A percentile compares a stretch with the other conserved stretches of the same genome.
phyloP scores from a whole-genome alignment of 345 rosid genomes.

The Alliaria petiolata region DNA sequence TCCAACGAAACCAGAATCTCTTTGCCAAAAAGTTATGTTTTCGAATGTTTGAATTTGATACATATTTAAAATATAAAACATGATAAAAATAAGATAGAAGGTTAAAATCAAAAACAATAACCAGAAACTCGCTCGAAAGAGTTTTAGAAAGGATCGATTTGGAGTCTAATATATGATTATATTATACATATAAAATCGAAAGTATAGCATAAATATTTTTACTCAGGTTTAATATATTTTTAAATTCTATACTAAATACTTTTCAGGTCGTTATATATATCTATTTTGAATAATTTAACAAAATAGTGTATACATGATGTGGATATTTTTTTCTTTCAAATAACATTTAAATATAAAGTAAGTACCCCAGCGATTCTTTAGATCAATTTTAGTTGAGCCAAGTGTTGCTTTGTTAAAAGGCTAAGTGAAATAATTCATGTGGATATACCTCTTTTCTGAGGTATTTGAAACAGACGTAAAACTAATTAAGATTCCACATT shows the following conservation, averaged over 20 bases:
- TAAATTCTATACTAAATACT: not conserved
- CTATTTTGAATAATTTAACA: not conserved
- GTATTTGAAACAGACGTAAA: conserved; percentile 17
- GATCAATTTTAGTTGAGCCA: conserved; percentile 17
- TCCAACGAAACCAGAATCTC: too few relatives aligned
- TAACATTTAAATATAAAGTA: not conserved
- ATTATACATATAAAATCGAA: not conserved
- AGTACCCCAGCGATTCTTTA: conserved; percentile 8
- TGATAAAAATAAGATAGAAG: too few relatives aligned
- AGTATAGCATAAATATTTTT: not conserved
- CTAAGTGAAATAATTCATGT: not conserved
- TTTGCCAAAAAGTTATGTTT: too few relatives aligned
- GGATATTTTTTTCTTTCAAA: not conserved
- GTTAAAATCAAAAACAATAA: too few relatives aligned
- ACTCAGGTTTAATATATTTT: not conserved
- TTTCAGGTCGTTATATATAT: not conserved
- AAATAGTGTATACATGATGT: not conserved
- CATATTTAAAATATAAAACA: too few relatives aligned
- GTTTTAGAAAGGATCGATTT: too few relatives aligned
- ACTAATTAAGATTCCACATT: conserved; percentile 27
- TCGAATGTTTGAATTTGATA: too few relatives aligned
- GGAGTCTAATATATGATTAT: not conserved
- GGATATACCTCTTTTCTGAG: conserved; percentile 28
- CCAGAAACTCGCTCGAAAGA: too few relatives aligned
- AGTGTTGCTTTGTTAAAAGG: conserved; percentile 15